Evolutionary conservation across 495 filamentous ascomycete genomes (phyloP), one percentile per base, ranked within the genome.

Genomic region (Penicillium paxilli): DNA sequence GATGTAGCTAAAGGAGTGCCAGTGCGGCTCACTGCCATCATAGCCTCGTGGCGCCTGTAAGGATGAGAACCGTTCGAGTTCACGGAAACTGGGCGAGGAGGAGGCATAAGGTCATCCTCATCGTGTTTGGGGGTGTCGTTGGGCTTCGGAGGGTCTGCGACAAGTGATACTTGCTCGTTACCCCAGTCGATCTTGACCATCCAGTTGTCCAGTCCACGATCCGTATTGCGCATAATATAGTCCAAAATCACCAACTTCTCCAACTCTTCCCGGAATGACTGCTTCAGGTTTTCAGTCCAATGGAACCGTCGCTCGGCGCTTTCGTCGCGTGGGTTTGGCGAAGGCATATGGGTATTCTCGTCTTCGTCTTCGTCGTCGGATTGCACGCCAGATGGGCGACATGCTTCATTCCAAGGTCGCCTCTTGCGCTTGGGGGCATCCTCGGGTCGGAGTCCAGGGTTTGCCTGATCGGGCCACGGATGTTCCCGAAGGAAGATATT

Each of bases 201-300:
- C 94, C 94, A 99, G 55, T 99, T 99, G 69, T 99, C 94, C 54
- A 97, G 75, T 10, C 94, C 94, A 71, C 94, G 82, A 67, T 99
- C 94, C 3, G 94, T 99, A 65, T 99, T 99, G 20, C 94, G 85
- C 94, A 99, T 99, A 46, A 99, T 96, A 60, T 99, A 99, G 71
- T 99, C 94, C 62, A 99, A 67, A 60, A 99, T 95, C 11, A 99
- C 94, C 10, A 99, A 78, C 71, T 98, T 99, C 71, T 99, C 94
- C 30, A 99, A 77, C 71, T 97, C 88, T 63, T 97, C 95, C 8
- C 94, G 78, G 71, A 99, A 98, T 1, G 88, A 85, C 70, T 96
- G 91, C 64, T 97, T 94, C 19, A 98, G 65, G 14, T 80, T 69
- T 19, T 95, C 90, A 2, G 91, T 96, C 94, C 94, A 99, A 64